Conservation (phyloP, 2,329 filamentous ascomycete genomes). For the Exophiala aquamarina region DNA sequence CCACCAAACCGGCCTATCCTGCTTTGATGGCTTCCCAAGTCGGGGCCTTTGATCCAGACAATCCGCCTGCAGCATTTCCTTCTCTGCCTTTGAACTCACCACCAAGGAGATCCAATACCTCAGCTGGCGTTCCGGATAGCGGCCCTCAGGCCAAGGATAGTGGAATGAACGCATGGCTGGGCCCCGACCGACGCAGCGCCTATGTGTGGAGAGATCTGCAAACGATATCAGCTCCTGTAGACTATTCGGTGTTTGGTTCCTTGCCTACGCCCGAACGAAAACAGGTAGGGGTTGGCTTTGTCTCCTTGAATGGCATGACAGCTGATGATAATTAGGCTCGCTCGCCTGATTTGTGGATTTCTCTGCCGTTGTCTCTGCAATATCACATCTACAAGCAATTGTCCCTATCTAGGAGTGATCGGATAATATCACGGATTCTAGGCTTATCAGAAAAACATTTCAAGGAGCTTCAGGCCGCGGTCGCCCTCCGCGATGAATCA, state of each 20-base stretch:
- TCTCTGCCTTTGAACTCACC: conserved; percentile 29
- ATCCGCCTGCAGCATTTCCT: conserved; percentile 44
- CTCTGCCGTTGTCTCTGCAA: conserved; percentile 17
- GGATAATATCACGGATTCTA: background rate
- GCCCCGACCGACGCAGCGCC: too few relatives aligned
- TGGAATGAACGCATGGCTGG: too few relatives aligned
- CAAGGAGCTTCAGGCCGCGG: conserved; percentile 6
- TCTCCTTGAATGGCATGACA: conserved; percentile 2
- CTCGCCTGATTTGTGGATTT: conserved; percentile 8
- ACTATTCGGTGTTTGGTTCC: too few relatives aligned
- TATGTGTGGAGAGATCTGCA: too few relatives aligned
- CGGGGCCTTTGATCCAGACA: conserved; percentile 37
- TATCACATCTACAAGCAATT: conserved; percentile 16
- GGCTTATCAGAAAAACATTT: conserved; percentile 16
- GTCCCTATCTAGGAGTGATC: background rate
- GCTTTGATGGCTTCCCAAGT: conserved; percentile 7
- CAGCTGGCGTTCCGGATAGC: too few relatives aligned
- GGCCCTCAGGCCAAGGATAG: too few relatives aligned
- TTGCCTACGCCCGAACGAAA: too few relatives aligned
- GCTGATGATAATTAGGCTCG: background rate
- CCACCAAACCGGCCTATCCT: conserved; percentile 28
- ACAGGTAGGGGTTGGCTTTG: too few relatives aligned
- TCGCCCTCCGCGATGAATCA: conserved; percentile 1
- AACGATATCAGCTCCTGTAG: too few relatives aligned
- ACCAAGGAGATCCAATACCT: background rate